Evolutionary conservation across 352 stramenopile species (phyloP).

Genomic region (Pythium vanterpoolii): DNA sequence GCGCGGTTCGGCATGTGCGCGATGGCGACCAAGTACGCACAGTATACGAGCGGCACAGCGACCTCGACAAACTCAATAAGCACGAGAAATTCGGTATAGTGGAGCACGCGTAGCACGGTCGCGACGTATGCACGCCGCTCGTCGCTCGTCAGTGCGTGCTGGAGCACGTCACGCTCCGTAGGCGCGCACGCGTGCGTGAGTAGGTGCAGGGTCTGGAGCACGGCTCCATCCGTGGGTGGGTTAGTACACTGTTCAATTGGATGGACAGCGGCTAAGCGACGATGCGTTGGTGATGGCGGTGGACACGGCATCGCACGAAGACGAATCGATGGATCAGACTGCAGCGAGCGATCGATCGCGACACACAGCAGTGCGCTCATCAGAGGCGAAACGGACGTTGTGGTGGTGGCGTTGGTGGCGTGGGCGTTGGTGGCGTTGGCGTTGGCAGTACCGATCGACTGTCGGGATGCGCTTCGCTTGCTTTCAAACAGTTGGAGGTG

Average conservation of each 20-base stretch:
- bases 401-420: not conserved
- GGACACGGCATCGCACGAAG: not conserved
- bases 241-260: not conserved
- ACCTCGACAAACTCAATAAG: conserved; percentile 25
- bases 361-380: conserved; percentile 4
- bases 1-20: conserved; percentile 23
- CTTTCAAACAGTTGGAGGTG: not conserved
- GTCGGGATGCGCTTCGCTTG: not conserved
- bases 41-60: conserved; percentile 17
- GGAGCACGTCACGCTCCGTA: not conserved
- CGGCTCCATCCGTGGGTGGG: not conserved
- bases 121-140: not conserved
- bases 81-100: conserved; percentile 19
- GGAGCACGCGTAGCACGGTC: not conserved
- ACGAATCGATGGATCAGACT: not conserved
- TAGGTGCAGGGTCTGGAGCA: not conserved
- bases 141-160: not conserved
- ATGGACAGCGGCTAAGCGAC: not conserved
- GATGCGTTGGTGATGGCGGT: not conserved
- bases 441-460: not conserved
- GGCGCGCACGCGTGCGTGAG: not conserved
- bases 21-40: conserved; percentile 19
- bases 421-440: not conserved
- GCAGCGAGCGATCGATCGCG: not conserved
- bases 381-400: not conserved